Percentiles rank a stretch among this genome's conserved stretches.
phyloP scores from a whole-genome alignment of 768 basidiomycete species.

The Pisolithus albus region DNA sequence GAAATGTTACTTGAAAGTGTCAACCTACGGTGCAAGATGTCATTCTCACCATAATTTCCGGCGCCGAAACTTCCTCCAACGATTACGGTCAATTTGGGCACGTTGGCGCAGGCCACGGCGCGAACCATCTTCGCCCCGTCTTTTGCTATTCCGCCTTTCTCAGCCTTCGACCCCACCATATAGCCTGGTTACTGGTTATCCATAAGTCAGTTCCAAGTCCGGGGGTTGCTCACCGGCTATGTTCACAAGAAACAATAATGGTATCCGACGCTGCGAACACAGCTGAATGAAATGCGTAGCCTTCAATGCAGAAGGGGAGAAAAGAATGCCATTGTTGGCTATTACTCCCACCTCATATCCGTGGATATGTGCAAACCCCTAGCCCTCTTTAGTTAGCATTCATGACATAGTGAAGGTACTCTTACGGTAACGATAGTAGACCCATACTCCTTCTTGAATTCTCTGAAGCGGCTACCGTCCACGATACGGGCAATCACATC shows the following conservation, averaged over 20 bases:
- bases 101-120: conserved; percentile 88
- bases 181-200: conserved; percentile 47
- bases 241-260: conserved; percentile 89
- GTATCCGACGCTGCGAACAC: conserved; percentile 86
- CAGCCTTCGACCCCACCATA: conserved; percentile 96
- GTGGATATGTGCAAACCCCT: conserved; percentile 88
- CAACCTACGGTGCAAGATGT: conserved; percentile 1
- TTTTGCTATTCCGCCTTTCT: conserved; percentile 90
- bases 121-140: conserved; percentile 96
- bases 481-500: conserved; percentile 90
- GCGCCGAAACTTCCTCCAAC: conserved; percentile 94
- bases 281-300: conserved; percentile 94
- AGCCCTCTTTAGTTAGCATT: conserved; percentile 3
- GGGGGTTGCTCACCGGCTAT: conserved; percentile 59
- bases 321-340: conserved; percentile 91
- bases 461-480: conserved; percentile 85
- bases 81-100: conserved; percentile 89
- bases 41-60: conserved; percentile 75
- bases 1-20: conserved; percentile 9
- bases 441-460: conserved; percentile 96
- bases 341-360: conserved; percentile 88
- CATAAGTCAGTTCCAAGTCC: neutral
- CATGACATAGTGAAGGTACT: conserved; percentile 4
- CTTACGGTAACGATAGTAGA: conserved; percentile 80
- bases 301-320: conserved; percentile 89